Evolutionary conservation across 2,329 filamentous ascomycete species (phyloP).

Genomic region (Aspergillus glaucus): DNA sequence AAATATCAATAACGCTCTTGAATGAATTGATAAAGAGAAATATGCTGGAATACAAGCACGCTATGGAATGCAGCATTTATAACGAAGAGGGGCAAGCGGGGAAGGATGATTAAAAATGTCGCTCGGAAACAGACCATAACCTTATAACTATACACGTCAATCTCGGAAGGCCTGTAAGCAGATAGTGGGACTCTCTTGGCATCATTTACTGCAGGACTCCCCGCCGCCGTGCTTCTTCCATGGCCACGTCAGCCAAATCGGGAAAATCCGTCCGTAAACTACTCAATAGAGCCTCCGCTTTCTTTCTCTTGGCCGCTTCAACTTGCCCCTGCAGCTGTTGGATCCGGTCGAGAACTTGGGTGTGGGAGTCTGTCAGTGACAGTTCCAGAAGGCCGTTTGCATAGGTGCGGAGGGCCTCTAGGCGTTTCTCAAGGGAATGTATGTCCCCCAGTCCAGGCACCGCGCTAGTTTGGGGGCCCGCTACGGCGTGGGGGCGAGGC

Average conservation of each 20-base stretch:
- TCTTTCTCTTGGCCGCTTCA: conserved; percentile 10
- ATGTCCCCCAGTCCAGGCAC: conserved; percentile 3
- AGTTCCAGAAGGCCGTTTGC: conserved; percentile 19
- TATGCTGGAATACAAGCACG: no score
- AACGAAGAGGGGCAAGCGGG: no score
- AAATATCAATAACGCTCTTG: background rate
- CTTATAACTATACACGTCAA: no score
- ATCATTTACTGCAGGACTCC: background rate
- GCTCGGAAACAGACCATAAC: no score
- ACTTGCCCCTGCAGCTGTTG: conserved; percentile 12
- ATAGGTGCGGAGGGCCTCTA: conserved; percentile 16
- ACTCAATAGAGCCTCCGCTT: conserved; percentile 11
- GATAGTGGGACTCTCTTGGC: no score
- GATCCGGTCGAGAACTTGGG: conserved; percentile 16
- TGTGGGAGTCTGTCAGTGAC: conserved; percentile 19
- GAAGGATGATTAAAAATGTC: no score
- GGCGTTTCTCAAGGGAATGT: conserved; percentile 12
- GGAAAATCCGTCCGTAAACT: conserved; percentile 14
- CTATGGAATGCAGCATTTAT: no score
- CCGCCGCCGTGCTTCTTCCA: conserved; percentile 14
- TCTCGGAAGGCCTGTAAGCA: no score
- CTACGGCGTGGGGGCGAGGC: no score
- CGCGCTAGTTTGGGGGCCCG: background rate
- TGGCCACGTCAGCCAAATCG: conserved; percentile 12
- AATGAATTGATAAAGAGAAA: background rate